phyloP scores from a whole-genome alignment of 2,329 filamentous ascomycete species.

The Aureobasidium subglaciale region DNA sequence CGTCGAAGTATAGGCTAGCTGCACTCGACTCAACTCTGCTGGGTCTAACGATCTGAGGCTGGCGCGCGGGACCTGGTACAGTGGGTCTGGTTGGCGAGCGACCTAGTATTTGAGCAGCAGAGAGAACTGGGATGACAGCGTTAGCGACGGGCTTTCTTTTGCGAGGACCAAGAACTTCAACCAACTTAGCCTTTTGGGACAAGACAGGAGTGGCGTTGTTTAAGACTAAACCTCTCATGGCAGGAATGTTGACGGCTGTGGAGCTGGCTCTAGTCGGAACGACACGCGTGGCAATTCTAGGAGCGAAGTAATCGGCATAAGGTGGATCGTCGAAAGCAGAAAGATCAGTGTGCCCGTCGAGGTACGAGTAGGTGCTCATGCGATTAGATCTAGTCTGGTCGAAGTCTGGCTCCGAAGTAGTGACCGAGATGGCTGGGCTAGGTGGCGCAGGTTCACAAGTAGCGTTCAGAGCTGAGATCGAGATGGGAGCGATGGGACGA shows the following conservation, averaged over 20 bases:
- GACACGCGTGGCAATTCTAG: no score
- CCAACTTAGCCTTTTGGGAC: not conserved
- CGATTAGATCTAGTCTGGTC: not conserved
- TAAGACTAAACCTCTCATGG: not conserved
- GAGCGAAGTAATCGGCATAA: not conserved
- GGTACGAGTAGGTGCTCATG: constrained; percentile 1
- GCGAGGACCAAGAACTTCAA: not conserved
- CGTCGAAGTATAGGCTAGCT: not conserved
- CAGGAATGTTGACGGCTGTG: not conserved
- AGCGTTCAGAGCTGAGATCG: not conserved
- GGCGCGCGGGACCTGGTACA: no score
- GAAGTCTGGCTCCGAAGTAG: not conserved
- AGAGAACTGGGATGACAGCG: no score
- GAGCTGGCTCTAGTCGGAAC: not conserved
- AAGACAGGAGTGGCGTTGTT: not conserved
- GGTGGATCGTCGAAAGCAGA: not conserved
- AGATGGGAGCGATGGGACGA: not conserved
- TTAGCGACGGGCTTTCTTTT: not conserved
- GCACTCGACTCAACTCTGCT: not conserved
- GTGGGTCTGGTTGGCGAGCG: no score
- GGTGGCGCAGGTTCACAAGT: not conserved
- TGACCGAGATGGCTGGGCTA: not conserved
- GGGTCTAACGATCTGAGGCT: no score
- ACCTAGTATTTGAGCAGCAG: not conserved
- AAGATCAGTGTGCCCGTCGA: not conserved